Percentiles rank a stretch among this genome's conserved stretches.
phyloP scores from a whole-genome alignment of 768 basidiomycete genomes.

The Suillus brevipes region DNA sequence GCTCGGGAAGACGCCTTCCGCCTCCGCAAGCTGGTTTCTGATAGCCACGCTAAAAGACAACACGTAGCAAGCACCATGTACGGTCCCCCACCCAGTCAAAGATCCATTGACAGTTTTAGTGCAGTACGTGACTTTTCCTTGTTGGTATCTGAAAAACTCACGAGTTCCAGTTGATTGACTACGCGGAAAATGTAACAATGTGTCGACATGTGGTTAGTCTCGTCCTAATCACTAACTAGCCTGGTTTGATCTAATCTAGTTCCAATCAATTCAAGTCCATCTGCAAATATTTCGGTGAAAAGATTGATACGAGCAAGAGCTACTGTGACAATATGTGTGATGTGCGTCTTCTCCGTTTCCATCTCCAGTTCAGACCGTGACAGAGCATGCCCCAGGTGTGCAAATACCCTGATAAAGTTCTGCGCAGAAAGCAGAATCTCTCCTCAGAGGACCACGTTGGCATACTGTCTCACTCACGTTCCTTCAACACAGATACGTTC shows the following conservation, averaged over 20 bases:
- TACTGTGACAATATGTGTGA: slow-evolving; percentile 84
- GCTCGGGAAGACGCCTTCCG: slow-evolving; percentile 74
- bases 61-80: slow-evolving; percentile 42
- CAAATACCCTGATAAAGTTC: slow-evolving; percentile 72
- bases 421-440: slow-evolving; percentile 48
- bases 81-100: slow-evolving; percentile 65
- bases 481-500: neutral
- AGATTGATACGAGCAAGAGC: slow-evolving; percentile 46
- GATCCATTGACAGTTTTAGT: slow-evolving; percentile 62
- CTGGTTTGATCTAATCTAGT: neutral
- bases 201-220: slow-evolving; percentile 73
- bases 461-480: slow-evolving; percentile 17
- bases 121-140: slow-evolving; percentile 45
- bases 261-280: slow-evolving; percentile 48
- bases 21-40: slow-evolving; percentile 53
- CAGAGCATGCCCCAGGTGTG: slow-evolving; percentile 55
- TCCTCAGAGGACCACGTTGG: slow-evolving; percentile 40
- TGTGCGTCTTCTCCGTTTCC: slow-evolving; percentile 41
- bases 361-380: neutral
- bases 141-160: slow-evolving; percentile 14
- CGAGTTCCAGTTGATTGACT: slow-evolving; percentile 42
- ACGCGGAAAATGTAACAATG: slow-evolving; percentile 55
- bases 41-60: slow-evolving; percentile 46
- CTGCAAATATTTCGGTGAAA: slow-evolving; percentile 81
- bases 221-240: neutral